Evolutionary conservation across 176 grass and related monocot genomes (phyloP).

Genomic region (Eleusine indica): DNA sequence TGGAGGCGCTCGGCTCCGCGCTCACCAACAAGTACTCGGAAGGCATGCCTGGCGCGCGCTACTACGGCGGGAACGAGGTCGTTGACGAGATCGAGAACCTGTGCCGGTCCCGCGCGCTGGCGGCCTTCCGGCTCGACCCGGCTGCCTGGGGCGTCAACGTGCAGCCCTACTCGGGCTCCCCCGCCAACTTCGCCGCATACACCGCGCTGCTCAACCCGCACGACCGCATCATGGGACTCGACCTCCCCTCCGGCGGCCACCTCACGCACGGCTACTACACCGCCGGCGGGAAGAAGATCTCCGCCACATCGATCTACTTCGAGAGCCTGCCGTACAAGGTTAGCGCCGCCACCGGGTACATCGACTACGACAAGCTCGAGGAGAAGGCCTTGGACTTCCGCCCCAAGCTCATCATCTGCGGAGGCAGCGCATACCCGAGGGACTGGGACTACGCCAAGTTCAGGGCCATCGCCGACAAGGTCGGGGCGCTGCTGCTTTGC

Average conservation of each 20-base stretch:
- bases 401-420: conserved; percentile 98
- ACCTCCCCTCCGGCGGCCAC: conserved; percentile 86
- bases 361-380: conserved; percentile 98
- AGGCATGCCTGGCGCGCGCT: conserved; percentile 88
- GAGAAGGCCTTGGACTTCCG: conserved; percentile 99
- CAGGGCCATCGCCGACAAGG: conserved; percentile 88
- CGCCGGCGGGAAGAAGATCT: conserved; percentile 92
- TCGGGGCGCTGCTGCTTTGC: conserved; percentile 83
- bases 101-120: conserved; percentile 84
- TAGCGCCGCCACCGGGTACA: conserved; percentile 59
- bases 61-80: conserved; percentile 96
- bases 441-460: conserved; percentile 96
- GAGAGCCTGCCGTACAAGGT: conserved; percentile 97
- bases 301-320: conserved; percentile 97
- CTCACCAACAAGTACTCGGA: conserved; percentile 99
- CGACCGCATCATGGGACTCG: conserved; percentile 98
- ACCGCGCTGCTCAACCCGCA: conserved; percentile 93
- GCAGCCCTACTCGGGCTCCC: conserved; percentile 96
- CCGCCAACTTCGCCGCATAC: conserved; percentile 99
- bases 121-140: conserved; percentile 67
- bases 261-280: conserved; percentile 99
- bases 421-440: conserved; percentile 93
- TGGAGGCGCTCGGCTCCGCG: conserved; percentile 87
- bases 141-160: conserved; percentile 94
- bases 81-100: conserved; percentile 94